Conservation (phyloP, 2,329 filamentous ascomycete species). For the Xylariaceae sp. region DNA sequence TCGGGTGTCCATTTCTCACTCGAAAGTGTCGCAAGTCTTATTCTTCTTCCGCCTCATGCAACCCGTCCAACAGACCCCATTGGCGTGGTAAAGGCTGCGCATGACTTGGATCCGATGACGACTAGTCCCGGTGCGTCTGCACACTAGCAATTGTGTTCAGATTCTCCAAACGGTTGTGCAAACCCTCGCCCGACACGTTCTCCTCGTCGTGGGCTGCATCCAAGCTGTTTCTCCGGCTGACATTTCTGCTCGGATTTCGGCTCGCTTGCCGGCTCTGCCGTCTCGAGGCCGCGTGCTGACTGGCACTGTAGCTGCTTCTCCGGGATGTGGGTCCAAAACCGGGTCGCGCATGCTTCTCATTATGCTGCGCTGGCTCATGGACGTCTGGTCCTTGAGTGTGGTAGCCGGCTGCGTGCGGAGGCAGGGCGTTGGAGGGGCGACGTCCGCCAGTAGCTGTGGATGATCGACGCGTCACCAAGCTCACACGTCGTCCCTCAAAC, state of each 20-base stretch:
- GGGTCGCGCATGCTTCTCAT: not conserved
- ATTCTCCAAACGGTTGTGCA: constrained; percentile 16
- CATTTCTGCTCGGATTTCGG: constrained; percentile 13
- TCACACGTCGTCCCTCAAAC: constrained; percentile 13
- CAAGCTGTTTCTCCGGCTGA: constrained; percentile 18
- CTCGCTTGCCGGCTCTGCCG: constrained; percentile 18
- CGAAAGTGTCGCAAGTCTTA: too few species aligned
- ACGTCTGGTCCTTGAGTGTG: constrained; percentile 6
- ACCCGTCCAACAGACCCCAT: not conserved
- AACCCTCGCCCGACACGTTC: constrained; percentile 11
- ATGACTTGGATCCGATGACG: too few species aligned
- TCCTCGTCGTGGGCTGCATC: constrained; percentile 8
- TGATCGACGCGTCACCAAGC: constrained; percentile 9
- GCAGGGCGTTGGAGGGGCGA: constrained; percentile 4
- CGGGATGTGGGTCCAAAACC: constrained; percentile 16
- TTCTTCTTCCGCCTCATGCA: not conserved
- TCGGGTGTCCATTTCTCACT: too few species aligned
- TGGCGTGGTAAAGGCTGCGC: too few species aligned
- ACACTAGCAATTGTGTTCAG: constrained; percentile 18
- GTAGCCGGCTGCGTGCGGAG: constrained; percentile 2
- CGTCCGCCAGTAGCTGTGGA: constrained; percentile 7
- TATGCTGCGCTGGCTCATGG: constrained; percentile 1
- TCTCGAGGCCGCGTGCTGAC: constrained; percentile 21
- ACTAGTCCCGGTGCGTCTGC: constrained; percentile 4
- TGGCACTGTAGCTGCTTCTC: constrained; percentile 22